Evolutionary conservation across 768 basidiomycete genomes (phyloP).

Genomic region (Favolaschia claudopus): DNA sequence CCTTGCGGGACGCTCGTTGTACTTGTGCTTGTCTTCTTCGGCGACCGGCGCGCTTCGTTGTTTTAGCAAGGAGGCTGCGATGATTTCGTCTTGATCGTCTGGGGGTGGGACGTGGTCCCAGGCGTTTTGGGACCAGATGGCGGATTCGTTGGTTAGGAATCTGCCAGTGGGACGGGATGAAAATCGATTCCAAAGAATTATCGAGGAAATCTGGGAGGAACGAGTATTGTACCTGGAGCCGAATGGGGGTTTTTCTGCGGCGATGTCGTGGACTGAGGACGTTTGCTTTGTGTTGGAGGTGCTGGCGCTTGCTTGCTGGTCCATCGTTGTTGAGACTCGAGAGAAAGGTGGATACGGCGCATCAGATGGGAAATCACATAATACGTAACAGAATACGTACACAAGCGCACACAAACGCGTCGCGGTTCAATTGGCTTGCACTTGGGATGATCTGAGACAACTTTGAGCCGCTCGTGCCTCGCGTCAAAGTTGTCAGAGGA

Average conservation of each 20-base stretch:
- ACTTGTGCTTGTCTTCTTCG: slow-evolving; percentile 71
- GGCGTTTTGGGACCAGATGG: slow-evolving; percentile 88
- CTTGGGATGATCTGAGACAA: too few relatives aligned
- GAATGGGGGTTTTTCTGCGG: slow-evolving; percentile 66
- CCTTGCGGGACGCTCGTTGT: slow-evolving; percentile 75
- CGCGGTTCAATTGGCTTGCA: background rate
- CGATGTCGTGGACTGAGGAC: slow-evolving; percentile 74
- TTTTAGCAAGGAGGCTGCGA: slow-evolving; percentile 70
- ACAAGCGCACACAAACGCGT: slow-evolving; percentile 9
- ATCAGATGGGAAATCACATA: too few relatives aligned
- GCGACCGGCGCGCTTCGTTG: slow-evolving; percentile 81
- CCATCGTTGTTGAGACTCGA: slow-evolving; percentile 1
- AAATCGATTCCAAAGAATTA: background rate
- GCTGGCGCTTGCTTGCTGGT: slow-evolving; percentile 4
- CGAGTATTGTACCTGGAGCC: slow-evolving; percentile 63
- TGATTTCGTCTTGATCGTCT: slow-evolving; percentile 78
- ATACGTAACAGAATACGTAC: too few relatives aligned
- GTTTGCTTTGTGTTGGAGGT: slow-evolving; percentile 41
- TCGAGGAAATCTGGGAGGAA: slow-evolving; percentile 7
- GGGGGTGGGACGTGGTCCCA: slow-evolving; percentile 93
- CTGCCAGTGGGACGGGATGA: slow-evolving; percentile 42
- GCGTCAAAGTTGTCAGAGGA: too few relatives aligned
- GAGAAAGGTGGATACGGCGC: slow-evolving; percentile 1
- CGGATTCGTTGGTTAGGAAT: slow-evolving; percentile 71
- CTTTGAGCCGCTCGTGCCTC: too few relatives aligned